Evolutionary conservation across 2,329 filamentous ascomycete genomes (phyloP).

Genomic region (Alternaria postmessia): DNA sequence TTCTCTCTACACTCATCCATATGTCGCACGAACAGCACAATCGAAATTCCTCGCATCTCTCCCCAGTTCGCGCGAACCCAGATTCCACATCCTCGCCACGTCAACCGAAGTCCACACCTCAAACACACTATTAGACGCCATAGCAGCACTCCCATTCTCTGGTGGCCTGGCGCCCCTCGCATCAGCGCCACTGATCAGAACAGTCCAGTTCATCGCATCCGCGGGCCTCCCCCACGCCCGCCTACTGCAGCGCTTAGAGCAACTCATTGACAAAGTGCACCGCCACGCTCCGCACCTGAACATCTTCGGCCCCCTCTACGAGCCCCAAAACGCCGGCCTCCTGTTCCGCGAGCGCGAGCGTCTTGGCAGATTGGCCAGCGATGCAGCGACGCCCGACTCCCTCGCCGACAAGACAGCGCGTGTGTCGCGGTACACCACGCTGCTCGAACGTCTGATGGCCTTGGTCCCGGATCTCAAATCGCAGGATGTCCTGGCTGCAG

Average conservation of each 20-base stretch:
- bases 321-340: constrained; percentile 29
- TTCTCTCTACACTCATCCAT: constrained; percentile 22
- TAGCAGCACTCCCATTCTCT: constrained; percentile 39
- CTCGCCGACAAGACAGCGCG: constrained; percentile 38
- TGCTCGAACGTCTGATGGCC: constrained; percentile 42
- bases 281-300: constrained; percentile 34
- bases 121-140: constrained; percentile 33
- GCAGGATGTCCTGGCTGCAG: constrained; percentile 26
- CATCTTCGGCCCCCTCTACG: constrained; percentile 42
- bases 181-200: constrained; percentile 31
- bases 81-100: constrained; percentile 31
- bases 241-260: constrained; percentile 47
- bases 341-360: constrained; percentile 41
- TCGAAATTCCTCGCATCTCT: constrained; percentile 32
- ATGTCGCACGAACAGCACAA: constrained; percentile 15
- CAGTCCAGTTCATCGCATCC: constrained; percentile 38
- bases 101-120: constrained; percentile 23
- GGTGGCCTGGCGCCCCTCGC: constrained; percentile 41
- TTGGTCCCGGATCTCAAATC: constrained; percentile 34
- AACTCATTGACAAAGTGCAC: constrained; percentile 46
- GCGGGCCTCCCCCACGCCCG: constrained; percentile 37
- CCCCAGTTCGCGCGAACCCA: constrained; percentile 28
- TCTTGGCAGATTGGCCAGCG: constrained; percentile 33
- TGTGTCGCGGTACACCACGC: constrained; percentile 39
- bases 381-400: constrained; percentile 21